Evolutionary conservation across 768 basidiomycete genomes (phyloP), one percentile per base, ranked within the genome.

Genomic region (Mycena haematopus): DNA sequence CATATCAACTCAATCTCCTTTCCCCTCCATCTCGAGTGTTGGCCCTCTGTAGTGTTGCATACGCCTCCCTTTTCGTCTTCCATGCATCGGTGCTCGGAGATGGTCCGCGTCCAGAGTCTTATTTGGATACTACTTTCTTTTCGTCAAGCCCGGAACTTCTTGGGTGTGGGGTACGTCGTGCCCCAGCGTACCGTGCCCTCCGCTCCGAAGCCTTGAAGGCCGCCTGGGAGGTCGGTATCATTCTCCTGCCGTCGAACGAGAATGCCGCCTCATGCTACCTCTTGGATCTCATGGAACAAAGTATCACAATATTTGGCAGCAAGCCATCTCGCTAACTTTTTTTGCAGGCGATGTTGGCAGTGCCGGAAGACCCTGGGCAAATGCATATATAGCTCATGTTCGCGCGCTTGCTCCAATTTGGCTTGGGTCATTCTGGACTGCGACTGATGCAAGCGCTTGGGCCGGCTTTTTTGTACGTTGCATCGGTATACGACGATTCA

Each of bases 181-280:
- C 15, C 8, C 6, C 1, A 2, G 22, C 36, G 17, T 54, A 19
- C 19, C 56, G 56, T n/a, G 56, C 52, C 13, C 35, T 63, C 3
- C 62, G 24, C 24, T n/a, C 24, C 2, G n/a, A 33, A 14, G 62
- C 62, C 21, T 36, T 63, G 9, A 52, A 47, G 15, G 51, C 52
- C 6, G 62, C 62, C 1, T 63, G 62, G 56, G 62, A 63, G 1
- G 17, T 19, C 4, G 62, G 56, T 10, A 46, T 58, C 17, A 63
- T 63, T 17, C 62, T 63, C 8, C 44, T 53, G 22, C 21, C 44
- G 13, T 58, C 62, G 27, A 63, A 36, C 19, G 62, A 63, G 42
- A 63, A 63, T 9, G 56, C 62, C 1, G 62, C 52, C 2, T 58
- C 62, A 14, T 63, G 56, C 38, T 63, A 40, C 15, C 35, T 63